Evolutionary conservation across 1,139 yeast species (phyloP).

Genomic region (Magnusiomyces suaveolens): DNA sequence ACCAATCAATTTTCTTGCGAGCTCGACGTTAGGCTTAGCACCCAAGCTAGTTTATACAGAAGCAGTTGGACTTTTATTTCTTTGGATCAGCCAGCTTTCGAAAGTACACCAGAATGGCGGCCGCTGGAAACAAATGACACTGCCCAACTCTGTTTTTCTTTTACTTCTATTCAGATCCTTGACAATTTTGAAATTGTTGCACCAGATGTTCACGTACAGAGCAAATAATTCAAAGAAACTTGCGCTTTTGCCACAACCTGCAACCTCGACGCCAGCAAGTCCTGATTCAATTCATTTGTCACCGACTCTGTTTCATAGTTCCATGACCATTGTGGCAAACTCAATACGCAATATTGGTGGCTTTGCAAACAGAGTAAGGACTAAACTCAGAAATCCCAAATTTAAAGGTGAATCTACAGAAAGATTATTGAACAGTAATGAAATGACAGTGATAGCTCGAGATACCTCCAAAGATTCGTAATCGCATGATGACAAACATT

Average conservation of each 20-base stretch:
- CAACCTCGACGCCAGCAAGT: neutral
- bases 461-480: neutral
- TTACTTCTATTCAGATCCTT: conserved; percentile 1
- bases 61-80: conserved; percentile 4
- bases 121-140: conserved; percentile 3
- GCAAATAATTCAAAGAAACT: neutral
- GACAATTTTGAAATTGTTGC: neutral
- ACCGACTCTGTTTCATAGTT: neutral
- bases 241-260: neutral
- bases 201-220: conserved; percentile 8
- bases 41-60: neutral
- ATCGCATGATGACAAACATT: neutral
- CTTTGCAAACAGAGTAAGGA: neutral
- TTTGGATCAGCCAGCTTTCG: neutral
- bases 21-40: conserved; percentile 13
- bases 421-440: neutral
- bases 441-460: neutral
- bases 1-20: conserved; percentile 16
- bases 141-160: conserved; percentile 10
- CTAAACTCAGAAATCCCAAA: neutral
- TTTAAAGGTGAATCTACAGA: neutral
- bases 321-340: neutral
- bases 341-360: neutral
- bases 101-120: neutral
- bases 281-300: too few relatives aligned